phyloP scores from a whole-genome alignment of 2,329 filamentous ascomycete genomes.

The Pleoardoris graminearum region DNA sequence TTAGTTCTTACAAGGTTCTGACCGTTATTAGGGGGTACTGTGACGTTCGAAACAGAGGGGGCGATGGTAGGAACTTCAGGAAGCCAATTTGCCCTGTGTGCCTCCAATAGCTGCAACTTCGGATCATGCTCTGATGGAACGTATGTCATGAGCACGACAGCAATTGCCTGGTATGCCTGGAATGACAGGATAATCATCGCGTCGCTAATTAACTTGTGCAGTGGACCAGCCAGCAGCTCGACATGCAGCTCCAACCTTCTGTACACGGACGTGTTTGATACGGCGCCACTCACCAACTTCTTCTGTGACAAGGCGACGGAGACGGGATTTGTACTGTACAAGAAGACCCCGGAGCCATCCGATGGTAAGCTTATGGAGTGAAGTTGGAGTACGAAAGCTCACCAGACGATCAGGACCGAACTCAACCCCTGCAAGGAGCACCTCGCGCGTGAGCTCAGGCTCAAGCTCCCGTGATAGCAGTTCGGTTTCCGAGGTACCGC shows the following conservation, averaged over 20 bases:
- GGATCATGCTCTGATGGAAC: background rate
- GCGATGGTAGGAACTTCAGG: background rate
- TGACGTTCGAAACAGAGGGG: background rate
- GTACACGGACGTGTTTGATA: conserved; percentile 1
- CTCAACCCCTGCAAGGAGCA: background rate
- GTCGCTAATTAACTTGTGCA: background rate
- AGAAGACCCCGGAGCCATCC: background rate
- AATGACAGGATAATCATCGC: background rate
- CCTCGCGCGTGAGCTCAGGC: background rate
- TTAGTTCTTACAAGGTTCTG: background rate
- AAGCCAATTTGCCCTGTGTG: conserved; percentile 2
- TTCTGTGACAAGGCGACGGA: background rate
- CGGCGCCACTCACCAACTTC: background rate
- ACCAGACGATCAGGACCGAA: background rate
- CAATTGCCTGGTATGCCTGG: background rate
- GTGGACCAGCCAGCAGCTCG: background rate
- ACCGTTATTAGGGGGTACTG: background rate
- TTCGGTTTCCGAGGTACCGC: background rate
- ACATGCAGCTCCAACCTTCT: conserved; percentile 2
- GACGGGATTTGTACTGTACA: background rate
- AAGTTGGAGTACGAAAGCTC: background rate
- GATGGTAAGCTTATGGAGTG: background rate
- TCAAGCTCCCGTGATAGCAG: background rate
- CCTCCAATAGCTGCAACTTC: background rate
- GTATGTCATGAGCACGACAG: background rate